A percentile compares a stretch with the other conserved stretches of the same genome.
These are phyloP conservation scores for Moricandia arvensis DNA, from an alignment of 345 rosid genomes.

Conservation along the genomic window DNA sequence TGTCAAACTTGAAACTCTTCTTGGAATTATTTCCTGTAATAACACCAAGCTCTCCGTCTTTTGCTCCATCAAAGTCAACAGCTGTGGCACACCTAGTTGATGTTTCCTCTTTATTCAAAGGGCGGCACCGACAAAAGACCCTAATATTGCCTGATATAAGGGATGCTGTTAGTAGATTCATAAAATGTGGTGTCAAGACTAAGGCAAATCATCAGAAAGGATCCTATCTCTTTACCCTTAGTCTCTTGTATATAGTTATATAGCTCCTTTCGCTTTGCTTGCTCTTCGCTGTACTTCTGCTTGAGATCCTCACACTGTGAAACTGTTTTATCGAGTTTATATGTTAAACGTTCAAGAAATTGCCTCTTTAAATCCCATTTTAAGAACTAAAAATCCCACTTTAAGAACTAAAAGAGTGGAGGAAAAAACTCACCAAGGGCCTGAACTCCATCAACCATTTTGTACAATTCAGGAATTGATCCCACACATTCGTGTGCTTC, in stretches of 20 bases:
- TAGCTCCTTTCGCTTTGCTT: conserved; percentile 83
- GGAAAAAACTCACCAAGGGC: conserved; percentile 62
- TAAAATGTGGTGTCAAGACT: conserved; percentile 9
- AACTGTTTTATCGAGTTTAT: conserved; percentile 49
- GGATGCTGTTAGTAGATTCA: conserved; percentile 20
- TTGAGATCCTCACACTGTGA: conserved; percentile 89
- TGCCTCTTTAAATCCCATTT: conserved; percentile 9
- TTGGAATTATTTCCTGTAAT: conserved; percentile 57
- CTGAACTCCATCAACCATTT: conserved; percentile 86
- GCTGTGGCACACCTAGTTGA: conserved; percentile 56
- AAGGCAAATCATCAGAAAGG: conserved; percentile 1
- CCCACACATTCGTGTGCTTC: conserved; percentile 83
- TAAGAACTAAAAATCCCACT: not conserved
- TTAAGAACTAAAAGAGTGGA: not conserved
- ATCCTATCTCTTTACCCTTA: conserved; percentile 49
- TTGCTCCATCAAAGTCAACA: conserved; percentile 76
- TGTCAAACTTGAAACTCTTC: conserved; percentile 78
- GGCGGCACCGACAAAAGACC: conserved; percentile 96
- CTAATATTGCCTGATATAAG: conserved; percentile 76
- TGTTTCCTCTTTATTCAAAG: conserved; percentile 66
- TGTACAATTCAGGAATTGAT: conserved; percentile 73
- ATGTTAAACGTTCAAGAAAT: conserved; percentile 20
- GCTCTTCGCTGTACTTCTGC: conserved; percentile 75
- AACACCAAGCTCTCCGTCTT: conserved; percentile 88
- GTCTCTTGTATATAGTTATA: conserved; percentile 89